A percentile compares a stretch with the other conserved stretches of the same genome.
Evolutionary conservation across 768 basidiomycete genomes (phyloP).

Genomic region (Serendipita sp.): DNA sequence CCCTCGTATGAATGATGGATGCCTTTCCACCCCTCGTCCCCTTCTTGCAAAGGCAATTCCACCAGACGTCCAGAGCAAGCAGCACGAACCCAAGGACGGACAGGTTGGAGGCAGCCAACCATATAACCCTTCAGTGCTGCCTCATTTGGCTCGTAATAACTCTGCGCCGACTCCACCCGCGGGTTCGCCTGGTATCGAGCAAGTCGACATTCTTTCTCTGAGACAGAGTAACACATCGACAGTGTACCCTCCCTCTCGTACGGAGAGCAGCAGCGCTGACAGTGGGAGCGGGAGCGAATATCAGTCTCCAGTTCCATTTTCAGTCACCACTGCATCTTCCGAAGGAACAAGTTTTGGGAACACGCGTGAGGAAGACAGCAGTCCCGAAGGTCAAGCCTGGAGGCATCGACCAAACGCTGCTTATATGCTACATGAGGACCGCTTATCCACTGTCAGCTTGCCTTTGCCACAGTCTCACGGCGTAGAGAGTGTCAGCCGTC

Average conservation of each 20-base stretch:
- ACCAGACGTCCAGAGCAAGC: too few species aligned
- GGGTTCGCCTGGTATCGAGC: not conserved
- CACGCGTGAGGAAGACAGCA: too few species aligned
- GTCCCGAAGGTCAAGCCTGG: too few species aligned
- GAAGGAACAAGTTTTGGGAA: too few species aligned
- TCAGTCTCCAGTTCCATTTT: too few species aligned
- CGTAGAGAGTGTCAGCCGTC: not conserved
- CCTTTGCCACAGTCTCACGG: not conserved
- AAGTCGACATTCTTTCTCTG: not conserved
- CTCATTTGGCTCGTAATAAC: not conserved
- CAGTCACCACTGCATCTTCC: too few species aligned
- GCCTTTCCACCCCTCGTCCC: not conserved
- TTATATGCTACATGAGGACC: not conserved
- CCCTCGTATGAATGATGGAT: not conserved
- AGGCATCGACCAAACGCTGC: too few species aligned
- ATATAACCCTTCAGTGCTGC: not conserved
- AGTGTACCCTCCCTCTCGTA: not conserved
- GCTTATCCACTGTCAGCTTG: not conserved
- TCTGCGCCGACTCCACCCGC: not conserved
- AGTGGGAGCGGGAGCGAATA: slow-evolving; percentile 1
- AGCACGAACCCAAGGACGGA: too few species aligned
- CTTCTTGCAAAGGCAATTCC: too few species aligned
- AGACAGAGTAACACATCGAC: not conserved
- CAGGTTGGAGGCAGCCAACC: not conserved
- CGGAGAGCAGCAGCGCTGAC: not conserved